Evolutionary conservation across 495 filamentous ascomycete genomes (phyloP).

Genomic region (Penicillium mononematosum): DNA sequence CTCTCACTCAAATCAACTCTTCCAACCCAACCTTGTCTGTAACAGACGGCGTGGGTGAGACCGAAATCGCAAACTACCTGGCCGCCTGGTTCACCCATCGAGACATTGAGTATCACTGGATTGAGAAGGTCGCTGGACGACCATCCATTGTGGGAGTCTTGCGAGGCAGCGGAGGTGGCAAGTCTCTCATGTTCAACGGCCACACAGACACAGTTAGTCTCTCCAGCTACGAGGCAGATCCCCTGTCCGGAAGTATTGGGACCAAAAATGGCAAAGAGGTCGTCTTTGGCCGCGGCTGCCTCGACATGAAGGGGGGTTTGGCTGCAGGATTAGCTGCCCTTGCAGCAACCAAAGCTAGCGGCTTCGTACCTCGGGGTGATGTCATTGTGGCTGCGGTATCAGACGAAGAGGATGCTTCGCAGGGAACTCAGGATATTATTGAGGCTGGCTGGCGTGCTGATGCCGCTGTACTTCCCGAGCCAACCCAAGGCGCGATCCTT

Average conservation of each 20-base stretch:
- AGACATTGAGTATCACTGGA: conserved; percentile 44
- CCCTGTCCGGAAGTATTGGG: conserved; percentile 37
- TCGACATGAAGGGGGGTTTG: conserved; percentile 51
- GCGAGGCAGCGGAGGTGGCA: conserved; percentile 42
- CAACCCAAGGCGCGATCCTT: conserved; percentile 35
- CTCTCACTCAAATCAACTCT: conserved; percentile 44
- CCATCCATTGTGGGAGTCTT: conserved; percentile 50
- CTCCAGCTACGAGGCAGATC: conserved; percentile 41
- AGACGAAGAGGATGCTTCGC: conserved; percentile 48
- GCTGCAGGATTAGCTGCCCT: conserved; percentile 42
- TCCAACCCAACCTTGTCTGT: conserved; percentile 43
- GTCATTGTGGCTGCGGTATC: conserved; percentile 49
- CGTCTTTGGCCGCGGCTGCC: conserved; percentile 42
- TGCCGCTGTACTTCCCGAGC: conserved; percentile 44
- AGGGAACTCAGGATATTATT: conserved; percentile 45
- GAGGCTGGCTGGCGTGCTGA: conserved; percentile 50
- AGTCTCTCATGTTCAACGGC: conserved; percentile 50
- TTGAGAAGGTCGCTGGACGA: conserved; percentile 41
- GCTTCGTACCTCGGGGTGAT: conserved; percentile 34
- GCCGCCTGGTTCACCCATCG: conserved; percentile 46
- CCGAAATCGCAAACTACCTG: conserved; percentile 40
- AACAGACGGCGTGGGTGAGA: conserved; percentile 41
- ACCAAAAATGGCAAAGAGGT: conserved; percentile 34
- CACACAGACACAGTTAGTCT: conserved; percentile 50
- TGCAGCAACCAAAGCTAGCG: conserved; percentile 28